These are phyloP conservation scores for Ustilago xerochloae DNA, from an alignment of 1,284 basidiomycete species.

Conservation along the genomic window DNA sequence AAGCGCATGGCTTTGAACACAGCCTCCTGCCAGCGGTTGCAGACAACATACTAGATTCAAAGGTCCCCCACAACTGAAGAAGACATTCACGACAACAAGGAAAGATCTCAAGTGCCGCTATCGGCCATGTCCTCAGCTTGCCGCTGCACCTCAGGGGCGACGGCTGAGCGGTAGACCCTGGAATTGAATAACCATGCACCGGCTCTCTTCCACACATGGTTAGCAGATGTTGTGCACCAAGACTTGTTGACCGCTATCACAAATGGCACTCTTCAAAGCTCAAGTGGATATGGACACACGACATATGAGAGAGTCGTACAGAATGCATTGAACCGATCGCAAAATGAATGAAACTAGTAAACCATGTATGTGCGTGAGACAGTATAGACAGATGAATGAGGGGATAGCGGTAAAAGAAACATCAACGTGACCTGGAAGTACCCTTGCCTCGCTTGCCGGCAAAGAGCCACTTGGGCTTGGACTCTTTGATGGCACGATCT, in stretches of 20 bases:
- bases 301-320: not conserved
- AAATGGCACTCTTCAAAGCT: too few species aligned
- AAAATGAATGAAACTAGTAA: slow-evolving; percentile 15
- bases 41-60: not conserved
- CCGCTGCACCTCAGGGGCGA: too few species aligned
- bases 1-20: not conserved
- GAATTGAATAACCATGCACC: too few species aligned
- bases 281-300: not conserved
- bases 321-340: slow-evolving; percentile 20
- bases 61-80: not conserved
- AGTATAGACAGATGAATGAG: slow-evolving; percentile 1
- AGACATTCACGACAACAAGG: too few species aligned
- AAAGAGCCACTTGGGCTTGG: slow-evolving; percentile 66
- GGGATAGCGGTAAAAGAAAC: not conserved
- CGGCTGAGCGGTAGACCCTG: too few species aligned
- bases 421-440: slow-evolving; percentile 57
- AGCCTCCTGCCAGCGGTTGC: not conserved
- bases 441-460: slow-evolving; percentile 66
- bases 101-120: too few species aligned
- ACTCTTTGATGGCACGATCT: slow-evolving; percentile 64
- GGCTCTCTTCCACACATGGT: too few species aligned
- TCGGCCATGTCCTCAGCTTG: too few species aligned
- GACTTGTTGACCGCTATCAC: too few species aligned
- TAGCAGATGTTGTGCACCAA: too few species aligned
- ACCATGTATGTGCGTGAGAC: not conserved